These are phyloP conservation scores for Vitis hybrid DNA, from an alignment of 177 flowering plant genomes.

Conservation along the genomic window DNA sequence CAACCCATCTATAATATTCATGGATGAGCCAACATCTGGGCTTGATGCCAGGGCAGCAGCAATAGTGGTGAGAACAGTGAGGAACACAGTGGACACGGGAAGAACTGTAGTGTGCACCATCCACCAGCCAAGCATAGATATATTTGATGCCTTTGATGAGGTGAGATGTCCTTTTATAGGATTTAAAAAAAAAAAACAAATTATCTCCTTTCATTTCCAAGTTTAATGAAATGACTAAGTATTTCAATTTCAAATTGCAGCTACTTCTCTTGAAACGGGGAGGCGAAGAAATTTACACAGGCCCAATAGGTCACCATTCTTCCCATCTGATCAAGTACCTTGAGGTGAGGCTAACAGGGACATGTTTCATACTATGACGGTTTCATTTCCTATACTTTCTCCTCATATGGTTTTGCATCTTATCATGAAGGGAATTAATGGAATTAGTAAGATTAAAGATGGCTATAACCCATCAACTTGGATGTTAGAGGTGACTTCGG, in stretches of 20 bases:
- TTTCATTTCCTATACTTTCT: not conserved
- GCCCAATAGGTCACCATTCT: slow-evolving; percentile 46
- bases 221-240: not conserved
- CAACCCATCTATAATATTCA: slow-evolving; percentile 2
- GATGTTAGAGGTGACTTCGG: slow-evolving; percentile 39
- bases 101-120: no score
- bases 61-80: not conserved
- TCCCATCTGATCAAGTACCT: slow-evolving; percentile 35
- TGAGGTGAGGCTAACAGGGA: slow-evolving; percentile 15
- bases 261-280: slow-evolving; percentile 44
- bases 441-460: slow-evolving; percentile 29
- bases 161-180: not conserved
- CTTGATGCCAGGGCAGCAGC: not conserved
- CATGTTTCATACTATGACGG: not conserved
- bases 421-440: slow-evolving; percentile 16
- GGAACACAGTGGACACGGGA: no score
- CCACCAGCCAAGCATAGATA: not conserved
- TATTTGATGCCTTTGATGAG: slow-evolving; percentile 8
- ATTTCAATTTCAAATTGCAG: slow-evolving; percentile 16
- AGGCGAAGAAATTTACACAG: slow-evolving; percentile 48
- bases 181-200: not conserved
- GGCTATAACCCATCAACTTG: slow-evolving; percentile 46
- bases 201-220: not conserved
- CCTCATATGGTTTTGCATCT: not conserved
- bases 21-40: slow-evolving; percentile 5